Percentiles rank a stretch among this genome's conserved stretches.
Conservation (phyloP, 2,329 filamentous ascomycete species). For the Ceratocystiopsis brevicomis region DNA sequence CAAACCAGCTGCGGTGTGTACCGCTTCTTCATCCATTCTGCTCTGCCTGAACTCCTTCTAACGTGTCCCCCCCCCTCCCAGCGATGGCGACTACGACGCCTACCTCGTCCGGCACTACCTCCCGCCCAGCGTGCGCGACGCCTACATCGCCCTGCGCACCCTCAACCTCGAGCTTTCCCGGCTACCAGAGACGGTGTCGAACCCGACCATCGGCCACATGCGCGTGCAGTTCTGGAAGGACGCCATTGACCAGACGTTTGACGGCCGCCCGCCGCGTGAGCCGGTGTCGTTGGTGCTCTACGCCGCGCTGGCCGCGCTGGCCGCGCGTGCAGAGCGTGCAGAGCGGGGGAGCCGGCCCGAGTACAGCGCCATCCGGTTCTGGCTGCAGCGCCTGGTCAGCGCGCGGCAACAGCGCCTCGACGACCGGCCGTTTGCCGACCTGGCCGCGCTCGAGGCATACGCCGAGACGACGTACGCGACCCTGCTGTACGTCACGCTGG, state of each 20-base stretch:
- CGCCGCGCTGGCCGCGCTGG: conserved; percentile 46
- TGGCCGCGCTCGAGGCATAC: conserved; percentile 66
- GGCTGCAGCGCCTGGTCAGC: conserved; percentile 59
- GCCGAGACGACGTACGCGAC: conserved; percentile 92
- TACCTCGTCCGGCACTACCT: conserved; percentile 75
- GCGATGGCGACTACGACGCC: conserved; percentile 61
- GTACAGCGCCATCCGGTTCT: conserved; percentile 41
- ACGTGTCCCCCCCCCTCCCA: no score
- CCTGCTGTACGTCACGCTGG: conserved; percentile 72
- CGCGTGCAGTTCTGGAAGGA: conserved; percentile 94
- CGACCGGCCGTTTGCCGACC: conserved; percentile 59
- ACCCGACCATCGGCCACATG: conserved; percentile 68
- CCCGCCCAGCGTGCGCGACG: conserved; percentile 52
- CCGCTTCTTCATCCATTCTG: no score
- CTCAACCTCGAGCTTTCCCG: conserved; percentile 85
- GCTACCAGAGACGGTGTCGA: conserved; percentile 78
- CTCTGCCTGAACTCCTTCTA: no score
- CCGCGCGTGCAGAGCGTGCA: conserved; percentile 21
- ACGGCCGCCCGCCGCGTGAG: conserved; percentile 62
- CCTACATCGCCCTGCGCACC: conserved; percentile 77
- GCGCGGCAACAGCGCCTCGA: conserved; percentile 68
- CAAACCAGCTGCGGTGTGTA: conserved; percentile 27
- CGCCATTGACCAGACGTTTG: conserved; percentile 55
- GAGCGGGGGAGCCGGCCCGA: conserved; percentile 8
- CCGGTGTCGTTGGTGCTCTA: conserved; percentile 75